A percentile compares a stretch with the other conserved stretches of the same genome.
Evolutionary conservation across 2,329 filamentous ascomycete genomes (phyloP).

Genomic region (Colletotrichum siamense): DNA sequence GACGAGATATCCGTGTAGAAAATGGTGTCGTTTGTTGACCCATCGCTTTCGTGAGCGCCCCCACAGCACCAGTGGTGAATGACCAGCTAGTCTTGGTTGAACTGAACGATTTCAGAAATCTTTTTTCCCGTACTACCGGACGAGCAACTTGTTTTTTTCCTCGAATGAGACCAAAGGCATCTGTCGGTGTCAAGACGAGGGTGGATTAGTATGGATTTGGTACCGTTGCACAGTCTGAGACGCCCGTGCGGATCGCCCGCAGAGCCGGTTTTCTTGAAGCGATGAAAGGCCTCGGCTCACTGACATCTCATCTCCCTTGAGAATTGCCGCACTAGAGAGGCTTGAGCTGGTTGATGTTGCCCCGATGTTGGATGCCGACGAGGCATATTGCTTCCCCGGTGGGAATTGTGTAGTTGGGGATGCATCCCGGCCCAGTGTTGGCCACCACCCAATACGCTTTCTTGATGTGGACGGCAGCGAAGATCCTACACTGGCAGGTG

Average conservation of each 20-base stretch:
- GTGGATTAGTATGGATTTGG: background rate
- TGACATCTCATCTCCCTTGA: background rate
- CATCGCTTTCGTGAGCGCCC: background rate
- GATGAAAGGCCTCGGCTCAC: background rate
- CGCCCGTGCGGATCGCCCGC: background rate
- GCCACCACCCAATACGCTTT: background rate
- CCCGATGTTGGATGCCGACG: background rate
- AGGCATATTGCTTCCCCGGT: background rate
- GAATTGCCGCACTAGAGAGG: background rate
- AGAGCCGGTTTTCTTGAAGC: background rate
- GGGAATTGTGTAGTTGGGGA: background rate
- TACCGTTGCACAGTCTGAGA: background rate
- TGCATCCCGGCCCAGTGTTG: background rate
- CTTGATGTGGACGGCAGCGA: background rate
- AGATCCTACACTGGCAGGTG: slow-evolving; percentile 20
- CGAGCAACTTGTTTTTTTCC: background rate
- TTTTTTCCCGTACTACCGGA: background rate
- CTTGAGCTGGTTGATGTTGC: background rate
- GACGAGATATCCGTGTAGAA: background rate
- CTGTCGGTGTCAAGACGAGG: background rate
- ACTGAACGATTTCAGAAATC: background rate
- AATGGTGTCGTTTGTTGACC: background rate
- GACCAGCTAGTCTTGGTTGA: background rate
- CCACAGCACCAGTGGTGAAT: too few relatives aligned
- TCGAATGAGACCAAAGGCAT: background rate